Conservation (phyloP, 768 basidiomycete species). For the Trametopsis cervina region DNA sequence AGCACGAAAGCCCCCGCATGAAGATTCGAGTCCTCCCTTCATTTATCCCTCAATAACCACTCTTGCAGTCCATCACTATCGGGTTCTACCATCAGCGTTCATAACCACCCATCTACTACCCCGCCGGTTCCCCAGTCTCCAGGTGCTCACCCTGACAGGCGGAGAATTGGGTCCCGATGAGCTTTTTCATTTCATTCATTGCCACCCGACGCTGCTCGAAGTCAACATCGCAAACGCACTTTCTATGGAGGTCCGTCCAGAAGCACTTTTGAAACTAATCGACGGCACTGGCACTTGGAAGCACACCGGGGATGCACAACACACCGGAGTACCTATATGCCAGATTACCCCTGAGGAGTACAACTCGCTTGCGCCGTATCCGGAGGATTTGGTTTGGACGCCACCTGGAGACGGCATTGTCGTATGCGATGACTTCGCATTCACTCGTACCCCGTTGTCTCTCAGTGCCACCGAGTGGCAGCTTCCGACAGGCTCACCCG, state of each 20-base stretch:
- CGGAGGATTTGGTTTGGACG: no score
- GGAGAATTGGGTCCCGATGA: not conserved
- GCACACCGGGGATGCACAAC: not conserved
- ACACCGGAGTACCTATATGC: not conserved
- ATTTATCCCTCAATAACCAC: not conserved
- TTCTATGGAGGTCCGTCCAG: not conserved
- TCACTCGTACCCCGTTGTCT: not conserved
- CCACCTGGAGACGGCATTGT: no score
- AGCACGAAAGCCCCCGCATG: not conserved
- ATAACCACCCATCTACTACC: not conserved
- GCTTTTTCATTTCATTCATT: conserved; percentile 15
- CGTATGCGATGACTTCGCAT: not conserved
- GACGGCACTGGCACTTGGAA: conserved; percentile 14
- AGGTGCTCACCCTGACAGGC: conserved; percentile 9
- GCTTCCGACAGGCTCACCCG: not conserved
- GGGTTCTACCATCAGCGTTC: not conserved
- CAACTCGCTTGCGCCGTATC: no score
- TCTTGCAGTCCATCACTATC: not conserved
- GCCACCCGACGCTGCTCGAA: conserved; percentile 15
- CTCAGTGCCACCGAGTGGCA: conserved; percentile 2
- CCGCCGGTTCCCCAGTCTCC: conserved; percentile 12
- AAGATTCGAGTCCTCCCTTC: not conserved
- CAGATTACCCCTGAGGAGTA: no score
- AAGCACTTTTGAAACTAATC: conserved; percentile 13
- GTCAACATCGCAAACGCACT: conserved; percentile 6